These are phyloP conservation scores for Trichoderma koningiopsis DNA, from an alignment of 2,329 filamentous ascomycete genomes.

Conservation along the genomic window DNA sequence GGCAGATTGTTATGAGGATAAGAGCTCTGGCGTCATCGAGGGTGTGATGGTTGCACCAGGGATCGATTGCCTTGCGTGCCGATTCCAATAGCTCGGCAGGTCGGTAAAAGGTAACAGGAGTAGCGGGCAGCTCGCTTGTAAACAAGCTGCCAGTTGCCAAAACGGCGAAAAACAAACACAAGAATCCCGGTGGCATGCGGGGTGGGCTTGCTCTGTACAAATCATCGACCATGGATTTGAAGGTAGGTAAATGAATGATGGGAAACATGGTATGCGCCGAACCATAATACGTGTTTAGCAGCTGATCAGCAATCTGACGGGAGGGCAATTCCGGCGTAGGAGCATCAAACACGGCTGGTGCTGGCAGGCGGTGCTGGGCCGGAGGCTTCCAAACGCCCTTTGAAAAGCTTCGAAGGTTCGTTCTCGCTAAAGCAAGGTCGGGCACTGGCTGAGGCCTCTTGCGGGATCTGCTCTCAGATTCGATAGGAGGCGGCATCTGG, in stretches of 20 bases:
- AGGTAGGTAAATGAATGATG: slow-evolving; percentile 84
- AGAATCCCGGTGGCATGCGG: slow-evolving; percentile 66
- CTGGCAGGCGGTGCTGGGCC: slow-evolving; percentile 61
- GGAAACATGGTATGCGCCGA: slow-evolving; percentile 81
- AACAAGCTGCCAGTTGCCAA: slow-evolving; percentile 82
- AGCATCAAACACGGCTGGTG: slow-evolving; percentile 53
- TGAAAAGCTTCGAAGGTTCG: slow-evolving; percentile 72
- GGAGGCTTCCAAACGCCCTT: slow-evolving; percentile 81
- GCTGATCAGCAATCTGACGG: slow-evolving; percentile 67
- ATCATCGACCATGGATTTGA: slow-evolving; percentile 73
- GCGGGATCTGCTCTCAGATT: slow-evolving; percentile 65
- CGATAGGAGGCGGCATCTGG: slow-evolving; percentile 63
- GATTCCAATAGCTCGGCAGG: slow-evolving; percentile 69
- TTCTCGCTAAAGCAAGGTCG: slow-evolving; percentile 71
- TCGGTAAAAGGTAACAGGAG: slow-evolving; percentile 53
- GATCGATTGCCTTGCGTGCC: slow-evolving; percentile 70
- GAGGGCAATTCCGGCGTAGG: slow-evolving; percentile 69
- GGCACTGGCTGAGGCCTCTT: slow-evolving; percentile 62
- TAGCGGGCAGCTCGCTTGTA: slow-evolving; percentile 55
- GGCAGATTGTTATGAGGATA: slow-evolving; percentile 74
- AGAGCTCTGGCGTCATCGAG: slow-evolving; percentile 75
- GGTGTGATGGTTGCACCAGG: slow-evolving; percentile 77
- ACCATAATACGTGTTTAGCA: slow-evolving; percentile 74
- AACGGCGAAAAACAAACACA: slow-evolving; percentile 79
- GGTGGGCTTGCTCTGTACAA: slow-evolving; percentile 70